A percentile compares a stretch with the other conserved stretches of the same genome.
Evolutionary conservation across 768 basidiomycete genomes (phyloP).

Genomic region (Xerocomellus amylosporus): DNA sequence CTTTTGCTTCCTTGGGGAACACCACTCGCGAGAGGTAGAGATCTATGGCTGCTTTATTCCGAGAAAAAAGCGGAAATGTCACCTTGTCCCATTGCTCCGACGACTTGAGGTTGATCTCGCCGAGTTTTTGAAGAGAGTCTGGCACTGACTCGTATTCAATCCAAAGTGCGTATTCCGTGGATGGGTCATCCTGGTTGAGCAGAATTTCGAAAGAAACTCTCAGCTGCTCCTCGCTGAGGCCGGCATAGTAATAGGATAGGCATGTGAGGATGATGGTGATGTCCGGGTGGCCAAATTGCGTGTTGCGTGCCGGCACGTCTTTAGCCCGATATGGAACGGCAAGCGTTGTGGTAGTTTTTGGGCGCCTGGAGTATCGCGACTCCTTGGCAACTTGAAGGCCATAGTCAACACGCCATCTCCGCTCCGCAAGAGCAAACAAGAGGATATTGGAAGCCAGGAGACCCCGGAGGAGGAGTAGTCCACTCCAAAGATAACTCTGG

Average conservation of each 20-base stretch:
- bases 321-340: conserved; percentile 37
- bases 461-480: conserved; percentile 25
- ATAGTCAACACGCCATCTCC: conserved; percentile 35
- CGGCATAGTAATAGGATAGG: conserved; percentile 33
- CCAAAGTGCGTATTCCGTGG: conserved; percentile 1
- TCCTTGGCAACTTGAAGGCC: conserved; percentile 13
- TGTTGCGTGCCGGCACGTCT: conserved; percentile 30
- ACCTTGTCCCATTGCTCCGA: conserved; percentile 3
- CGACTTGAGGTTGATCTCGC: conserved; percentile 2
- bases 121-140: background rate
- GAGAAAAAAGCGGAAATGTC: background rate
- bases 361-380: too few species aligned
- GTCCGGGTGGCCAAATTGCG: conserved; percentile 39
- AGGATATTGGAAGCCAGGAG: conserved; percentile 28
- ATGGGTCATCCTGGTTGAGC: conserved; percentile 2
- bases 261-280: conserved; percentile 31
- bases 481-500: background rate
- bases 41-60: conserved; percentile 2
- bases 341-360: conserved; percentile 25
- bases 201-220: background rate
- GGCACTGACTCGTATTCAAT: background rate
- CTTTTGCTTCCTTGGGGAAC: conserved; percentile 34
- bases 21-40: conserved; percentile 29
- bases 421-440: conserved; percentile 23
- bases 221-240: conserved; percentile 1